phyloP scores from a whole-genome alignment of 192 early-diverging fungal genomes.

The Neocallimastix lanati region DNA sequence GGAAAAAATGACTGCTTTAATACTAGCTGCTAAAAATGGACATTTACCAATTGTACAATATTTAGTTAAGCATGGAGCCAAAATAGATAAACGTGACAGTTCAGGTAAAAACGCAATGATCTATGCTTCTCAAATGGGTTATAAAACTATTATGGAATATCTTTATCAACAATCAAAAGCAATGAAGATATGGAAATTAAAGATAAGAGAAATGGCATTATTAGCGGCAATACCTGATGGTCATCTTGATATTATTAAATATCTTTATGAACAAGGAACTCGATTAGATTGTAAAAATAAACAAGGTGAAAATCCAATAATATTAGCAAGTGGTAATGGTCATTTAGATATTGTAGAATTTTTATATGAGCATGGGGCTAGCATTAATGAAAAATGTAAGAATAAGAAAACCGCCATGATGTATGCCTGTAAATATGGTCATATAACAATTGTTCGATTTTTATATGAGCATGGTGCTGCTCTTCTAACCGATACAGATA shows the following conservation, averaged over 20 bases:
- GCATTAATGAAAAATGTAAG: not conserved
- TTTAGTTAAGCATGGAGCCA: not conserved
- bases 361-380: not conserved
- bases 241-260: not conserved
- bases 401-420: not conserved
- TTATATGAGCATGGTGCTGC: not conserved
- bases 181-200: not conserved
- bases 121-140: not conserved
- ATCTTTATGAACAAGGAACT: not conserved
- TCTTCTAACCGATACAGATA: not conserved
- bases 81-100: not conserved
- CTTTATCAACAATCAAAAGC: not conserved
- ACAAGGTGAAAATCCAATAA: not conserved
- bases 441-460: not conserved
- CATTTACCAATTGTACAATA: not conserved
- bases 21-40: not conserved
- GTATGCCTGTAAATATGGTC: not conserved
- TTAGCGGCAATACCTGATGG: not conserved
- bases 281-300: not conserved
- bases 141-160: not conserved
- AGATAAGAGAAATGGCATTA: not conserved
- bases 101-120: not conserved
- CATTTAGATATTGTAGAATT: not conserved
- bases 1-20: not conserved
- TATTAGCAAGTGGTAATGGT: not conserved